Conservation (phyloP, 2,329 filamentous ascomycete species). For the Parastagonospora nodorum region DNA sequence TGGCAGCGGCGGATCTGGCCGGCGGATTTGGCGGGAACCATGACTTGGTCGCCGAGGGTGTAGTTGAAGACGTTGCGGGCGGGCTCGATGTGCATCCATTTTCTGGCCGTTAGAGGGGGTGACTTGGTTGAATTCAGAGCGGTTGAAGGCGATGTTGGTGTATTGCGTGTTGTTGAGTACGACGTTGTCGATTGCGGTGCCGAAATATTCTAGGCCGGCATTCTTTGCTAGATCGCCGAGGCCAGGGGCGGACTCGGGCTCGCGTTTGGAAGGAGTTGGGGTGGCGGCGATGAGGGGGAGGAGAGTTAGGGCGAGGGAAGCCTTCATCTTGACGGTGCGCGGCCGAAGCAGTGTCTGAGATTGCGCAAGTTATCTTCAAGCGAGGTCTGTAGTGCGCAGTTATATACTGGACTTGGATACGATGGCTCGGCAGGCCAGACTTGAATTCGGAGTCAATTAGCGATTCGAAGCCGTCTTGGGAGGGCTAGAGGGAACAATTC, state of each 20-base stretch:
- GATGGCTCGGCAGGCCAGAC: not conserved
- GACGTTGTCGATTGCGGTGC: slow-evolving; percentile 64
- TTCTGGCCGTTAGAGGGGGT: slow-evolving; percentile 69
- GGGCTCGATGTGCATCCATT: slow-evolving; percentile 69
- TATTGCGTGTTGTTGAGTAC: slow-evolving; percentile 58
- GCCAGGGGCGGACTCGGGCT: slow-evolving; percentile 22
- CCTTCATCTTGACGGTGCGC: slow-evolving; percentile 31
- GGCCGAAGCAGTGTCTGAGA: not conserved
- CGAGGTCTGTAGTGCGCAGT: not conserved
- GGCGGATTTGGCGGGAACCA: slow-evolving; percentile 47
- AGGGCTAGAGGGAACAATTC: not conserved
- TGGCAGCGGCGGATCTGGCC: slow-evolving; percentile 65
- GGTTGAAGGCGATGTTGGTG: slow-evolving; percentile 59
- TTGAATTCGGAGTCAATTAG: not conserved
- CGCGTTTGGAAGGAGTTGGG: slow-evolving; percentile 12
- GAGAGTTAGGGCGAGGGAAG: slow-evolving; percentile 18
- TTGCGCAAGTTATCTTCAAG: too few species aligned
- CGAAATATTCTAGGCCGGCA: slow-evolving; percentile 61
- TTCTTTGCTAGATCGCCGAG: slow-evolving; percentile 61
- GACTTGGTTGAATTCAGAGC: slow-evolving; percentile 66
- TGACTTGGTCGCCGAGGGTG: slow-evolving; percentile 58
- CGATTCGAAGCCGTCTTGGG: not conserved
- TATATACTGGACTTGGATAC: not conserved
- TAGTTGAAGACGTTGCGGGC: slow-evolving; percentile 62
- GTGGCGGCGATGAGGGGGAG: slow-evolving; percentile 24